Percentiles rank a stretch among this genome's conserved stretches.
Evolutionary conservation across 306 rosid genomes (phyloP).

Genomic region (Rosa chinensis): DNA sequence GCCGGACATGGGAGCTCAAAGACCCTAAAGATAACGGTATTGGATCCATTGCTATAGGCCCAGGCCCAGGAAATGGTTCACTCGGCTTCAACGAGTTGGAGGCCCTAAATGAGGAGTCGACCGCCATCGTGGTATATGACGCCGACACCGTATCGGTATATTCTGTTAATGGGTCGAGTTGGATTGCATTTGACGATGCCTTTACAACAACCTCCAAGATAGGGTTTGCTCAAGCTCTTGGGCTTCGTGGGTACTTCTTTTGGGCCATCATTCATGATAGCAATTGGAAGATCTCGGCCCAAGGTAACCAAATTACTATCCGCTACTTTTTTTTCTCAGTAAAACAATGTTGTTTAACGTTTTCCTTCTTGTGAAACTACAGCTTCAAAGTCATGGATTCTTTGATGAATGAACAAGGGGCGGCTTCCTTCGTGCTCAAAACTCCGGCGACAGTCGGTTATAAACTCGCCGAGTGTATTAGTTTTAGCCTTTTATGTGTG

Average conservation of each 20-base stretch:
- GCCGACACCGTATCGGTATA: conserved; percentile 32
- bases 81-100: conserved; percentile 25
- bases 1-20: conserved; percentile 52
- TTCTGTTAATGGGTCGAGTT: conserved; percentile 34
- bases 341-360: neutral
- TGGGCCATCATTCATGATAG: conserved; percentile 62
- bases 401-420: conserved; percentile 8
- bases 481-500: neutral
- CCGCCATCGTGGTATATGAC: conserved; percentile 34
- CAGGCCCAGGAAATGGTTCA: conserved; percentile 55
- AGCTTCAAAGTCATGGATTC: conserved; percentile 47
- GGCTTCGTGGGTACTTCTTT: conserved; percentile 76
- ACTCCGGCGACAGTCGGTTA: neutral
- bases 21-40: conserved; percentile 38
- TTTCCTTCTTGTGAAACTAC: neutral
- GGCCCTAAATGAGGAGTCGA: conserved; percentile 1
- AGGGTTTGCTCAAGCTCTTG: conserved; percentile 64
- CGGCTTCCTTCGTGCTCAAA: neutral
- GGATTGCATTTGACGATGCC: conserved; percentile 63
- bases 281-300: conserved; percentile 34
- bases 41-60: conserved; percentile 44
- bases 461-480: neutral
- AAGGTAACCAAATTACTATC: conserved; percentile 28
- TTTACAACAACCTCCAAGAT: conserved; percentile 35
- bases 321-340: neutral